These are phyloP conservation scores for Exophiala dermatitidis DNA, from an alignment of 2,329 filamentous ascomycete species.

Conservation along the genomic window DNA sequence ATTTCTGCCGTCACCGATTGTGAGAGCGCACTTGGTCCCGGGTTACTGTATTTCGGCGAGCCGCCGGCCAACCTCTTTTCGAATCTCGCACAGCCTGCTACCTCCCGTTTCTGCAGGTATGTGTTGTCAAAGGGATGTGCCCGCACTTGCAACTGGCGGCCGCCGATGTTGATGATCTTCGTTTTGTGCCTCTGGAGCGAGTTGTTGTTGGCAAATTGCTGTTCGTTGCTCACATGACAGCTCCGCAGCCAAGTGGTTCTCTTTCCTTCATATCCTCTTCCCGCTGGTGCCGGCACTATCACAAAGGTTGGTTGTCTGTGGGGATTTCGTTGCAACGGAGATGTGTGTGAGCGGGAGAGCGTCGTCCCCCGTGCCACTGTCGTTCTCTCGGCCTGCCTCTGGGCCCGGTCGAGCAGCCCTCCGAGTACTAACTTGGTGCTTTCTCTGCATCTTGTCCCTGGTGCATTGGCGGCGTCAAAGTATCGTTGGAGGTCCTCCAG, in stretches of 20 bases:
- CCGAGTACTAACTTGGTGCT: neutral
- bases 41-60: neutral
- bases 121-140: slow-evolving; percentile 1
- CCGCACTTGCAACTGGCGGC: neutral
- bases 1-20: neutral
- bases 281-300: slow-evolving; percentile 1
- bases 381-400: neutral
- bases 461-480: neutral
- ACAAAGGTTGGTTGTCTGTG: neutral
- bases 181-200: neutral
- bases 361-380: neutral
- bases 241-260: neutral
- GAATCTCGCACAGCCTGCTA: neutral
- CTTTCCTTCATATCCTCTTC: neutral
- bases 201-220: neutral
- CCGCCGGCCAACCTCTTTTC: neutral
- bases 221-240: neutral
- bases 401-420: neutral
- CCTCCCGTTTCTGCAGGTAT: neutral
- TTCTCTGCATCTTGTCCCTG: neutral
- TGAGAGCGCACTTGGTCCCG: neutral
- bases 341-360: neutral
- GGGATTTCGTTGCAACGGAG: neutral
- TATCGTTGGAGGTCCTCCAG: neutral
- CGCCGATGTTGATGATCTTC: neutral